These are phyloP conservation scores for Xylaria venustula DNA, from an alignment of 495 filamentous ascomycete genomes.

Conservation along the genomic window DNA sequence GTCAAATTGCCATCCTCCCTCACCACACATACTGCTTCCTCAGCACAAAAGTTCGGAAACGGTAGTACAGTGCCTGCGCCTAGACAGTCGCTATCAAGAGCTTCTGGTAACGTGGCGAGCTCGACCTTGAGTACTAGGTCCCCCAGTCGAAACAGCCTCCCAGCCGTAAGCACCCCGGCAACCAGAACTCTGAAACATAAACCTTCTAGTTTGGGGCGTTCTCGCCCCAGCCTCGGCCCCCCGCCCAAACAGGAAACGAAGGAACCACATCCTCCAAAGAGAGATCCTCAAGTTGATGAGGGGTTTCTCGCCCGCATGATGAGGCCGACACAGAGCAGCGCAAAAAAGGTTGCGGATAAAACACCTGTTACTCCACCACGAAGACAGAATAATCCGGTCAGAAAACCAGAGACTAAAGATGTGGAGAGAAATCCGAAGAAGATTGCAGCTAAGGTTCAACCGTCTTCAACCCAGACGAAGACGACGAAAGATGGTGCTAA, in stretches of 20 bases:
- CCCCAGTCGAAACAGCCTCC: conserved; percentile 46
- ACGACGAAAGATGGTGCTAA: conserved; percentile 17
- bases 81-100: conserved; percentile 38
- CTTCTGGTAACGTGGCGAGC: conserved; percentile 29
- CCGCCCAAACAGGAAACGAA: conserved; percentile 44
- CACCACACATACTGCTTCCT: conserved; percentile 62
- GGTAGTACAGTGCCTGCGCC: conserved; percentile 25
- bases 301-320: conserved; percentile 90
- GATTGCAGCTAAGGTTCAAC: conserved; percentile 22
- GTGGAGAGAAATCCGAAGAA: conserved; percentile 28
- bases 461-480: conserved; percentile 20
- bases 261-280: conserved; percentile 41
- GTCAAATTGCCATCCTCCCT: conserved; percentile 60
- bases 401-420: conserved; percentile 23
- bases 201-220: conserved; percentile 38
- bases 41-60: conserved; percentile 53
- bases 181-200: conserved; percentile 37
- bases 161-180: conserved; percentile 24
- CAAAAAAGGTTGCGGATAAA: conserved; percentile 76
- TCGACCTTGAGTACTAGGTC: conserved; percentile 31
- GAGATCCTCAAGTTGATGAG: conserved; percentile 58
- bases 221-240: conserved; percentile 50
- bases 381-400: conserved; percentile 27
- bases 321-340: conserved; percentile 79
- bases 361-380: conserved; percentile 42